A percentile compares a stretch with the other conserved stretches of the same genome.
Conservation (phyloP, 805 yeast genomes). For the Saccharomyces kudriavzevii region DNA sequence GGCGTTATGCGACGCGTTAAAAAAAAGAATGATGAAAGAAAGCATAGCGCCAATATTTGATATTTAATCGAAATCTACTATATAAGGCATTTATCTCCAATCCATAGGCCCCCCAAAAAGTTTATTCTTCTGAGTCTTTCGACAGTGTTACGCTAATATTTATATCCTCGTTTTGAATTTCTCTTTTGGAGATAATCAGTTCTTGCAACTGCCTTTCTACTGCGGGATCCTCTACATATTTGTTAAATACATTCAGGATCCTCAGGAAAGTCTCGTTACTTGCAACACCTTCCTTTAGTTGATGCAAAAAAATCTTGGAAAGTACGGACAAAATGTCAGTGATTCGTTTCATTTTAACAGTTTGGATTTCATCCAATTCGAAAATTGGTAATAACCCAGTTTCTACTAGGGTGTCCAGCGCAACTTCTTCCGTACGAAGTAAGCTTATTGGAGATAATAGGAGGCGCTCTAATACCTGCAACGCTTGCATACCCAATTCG, state of each 20-base stretch:
- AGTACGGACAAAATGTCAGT: slow-evolving; percentile 55
- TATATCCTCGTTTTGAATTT: slow-evolving; percentile 7
- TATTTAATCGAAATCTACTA: background rate
- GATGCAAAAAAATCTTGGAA: slow-evolving; percentile 49
- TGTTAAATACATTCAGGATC: slow-evolving; percentile 28
- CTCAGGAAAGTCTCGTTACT: slow-evolving; percentile 28
- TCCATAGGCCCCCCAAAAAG: background rate
- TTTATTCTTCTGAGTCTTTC: background rate
- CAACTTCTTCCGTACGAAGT: background rate
- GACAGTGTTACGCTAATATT: background rate
- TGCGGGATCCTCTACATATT: slow-evolving; percentile 25
- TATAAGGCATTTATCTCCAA: background rate
- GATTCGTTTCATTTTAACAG: slow-evolving; percentile 39
- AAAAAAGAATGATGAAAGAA: background rate
- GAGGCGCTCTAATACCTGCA: slow-evolving; percentile 43
- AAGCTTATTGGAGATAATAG: background rate
- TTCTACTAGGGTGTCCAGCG: slow-evolving; percentile 39
- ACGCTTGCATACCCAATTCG: slow-evolving; percentile 58
- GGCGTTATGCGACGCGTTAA: background rate
- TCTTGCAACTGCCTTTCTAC: slow-evolving; percentile 28
- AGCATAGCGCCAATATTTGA: background rate
- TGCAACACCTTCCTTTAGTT: slow-evolving; percentile 27
- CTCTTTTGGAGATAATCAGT: slow-evolving; percentile 24
- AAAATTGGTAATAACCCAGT: slow-evolving; percentile 62
- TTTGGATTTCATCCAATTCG: slow-evolving; percentile 51